phyloP scores from a whole-genome alignment of 768 basidiomycete species.

The Tephrocybe sp. region DNA sequence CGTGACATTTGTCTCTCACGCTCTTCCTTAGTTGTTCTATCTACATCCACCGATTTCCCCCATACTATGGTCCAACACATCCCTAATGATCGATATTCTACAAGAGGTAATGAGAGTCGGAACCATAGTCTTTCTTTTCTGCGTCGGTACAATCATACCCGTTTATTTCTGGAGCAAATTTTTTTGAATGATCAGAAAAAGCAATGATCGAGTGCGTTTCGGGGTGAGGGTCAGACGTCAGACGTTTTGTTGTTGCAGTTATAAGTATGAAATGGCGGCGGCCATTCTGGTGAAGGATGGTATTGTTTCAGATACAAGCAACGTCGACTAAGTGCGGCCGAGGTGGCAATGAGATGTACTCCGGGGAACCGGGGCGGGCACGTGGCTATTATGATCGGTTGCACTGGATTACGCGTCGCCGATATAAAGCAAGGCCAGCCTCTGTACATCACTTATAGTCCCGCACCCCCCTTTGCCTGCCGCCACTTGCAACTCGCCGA shows the following conservation, averaged over 20 bases:
- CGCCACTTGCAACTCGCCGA: slow-evolving; percentile 6
- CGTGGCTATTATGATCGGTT: slow-evolving; percentile 18
- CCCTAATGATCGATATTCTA: slow-evolving; percentile 1
- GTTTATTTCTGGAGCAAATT: not conserved
- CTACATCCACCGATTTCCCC: not conserved
- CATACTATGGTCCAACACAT: not conserved
- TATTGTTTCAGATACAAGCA: too few relatives aligned
- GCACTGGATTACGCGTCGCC: slow-evolving; percentile 34
- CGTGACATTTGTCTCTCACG: slow-evolving; percentile 4
- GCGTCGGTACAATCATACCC: slow-evolving; percentile 12
- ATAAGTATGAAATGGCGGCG: not conserved
- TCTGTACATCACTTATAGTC: not conserved
- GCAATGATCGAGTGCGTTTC: not conserved
- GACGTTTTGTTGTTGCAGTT: too few relatives aligned
- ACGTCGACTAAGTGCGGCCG: too few relatives aligned
- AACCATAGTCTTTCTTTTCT: not conserved
- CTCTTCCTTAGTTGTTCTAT: slow-evolving; percentile 9
- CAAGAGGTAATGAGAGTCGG: slow-evolving; percentile 8
- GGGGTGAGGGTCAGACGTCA: too few relatives aligned
- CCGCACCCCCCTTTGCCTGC: not conserved
- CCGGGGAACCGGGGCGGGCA: slow-evolving; percentile 7
- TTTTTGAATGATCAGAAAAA: not conserved
- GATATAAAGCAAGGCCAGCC: slow-evolving; percentile 16
- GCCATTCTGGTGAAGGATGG: too few relatives aligned
- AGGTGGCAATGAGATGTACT: not conserved